Conservation (phyloP, 1,284 basidiomycete species). For the Pyrrhoderma lamaoense region DNA sequence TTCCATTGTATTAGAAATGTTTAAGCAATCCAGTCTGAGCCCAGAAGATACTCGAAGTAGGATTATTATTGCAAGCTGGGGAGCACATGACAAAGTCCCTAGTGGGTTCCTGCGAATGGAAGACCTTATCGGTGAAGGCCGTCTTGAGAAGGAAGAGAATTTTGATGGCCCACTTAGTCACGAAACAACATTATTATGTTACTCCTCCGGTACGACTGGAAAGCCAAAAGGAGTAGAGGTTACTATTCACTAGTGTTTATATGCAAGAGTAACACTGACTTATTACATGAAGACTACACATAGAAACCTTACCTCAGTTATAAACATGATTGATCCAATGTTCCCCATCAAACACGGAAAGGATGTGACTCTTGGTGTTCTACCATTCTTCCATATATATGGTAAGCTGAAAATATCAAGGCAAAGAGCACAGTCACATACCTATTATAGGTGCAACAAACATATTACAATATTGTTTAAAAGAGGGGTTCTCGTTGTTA, state of each 20-base stretch:
- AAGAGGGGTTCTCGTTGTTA: slow-evolving; percentile 56
- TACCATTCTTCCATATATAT: slow-evolving; percentile 59
- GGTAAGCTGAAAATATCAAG: slow-evolving; percentile 28
- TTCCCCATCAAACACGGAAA: slow-evolving; percentile 35
- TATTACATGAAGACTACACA: slow-evolving; percentile 46
- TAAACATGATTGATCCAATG: slow-evolving; percentile 35
- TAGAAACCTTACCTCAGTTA: slow-evolving; percentile 49
- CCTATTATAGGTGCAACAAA: background rate
- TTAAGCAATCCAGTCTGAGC: slow-evolving; percentile 34
- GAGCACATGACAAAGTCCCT: slow-evolving; percentile 23
- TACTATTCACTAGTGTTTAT: background rate
- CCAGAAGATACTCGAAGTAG: slow-evolving; percentile 36
- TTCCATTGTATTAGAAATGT: slow-evolving; percentile 36
- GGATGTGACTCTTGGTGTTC: slow-evolving; percentile 48
- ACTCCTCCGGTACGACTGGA: slow-evolving; percentile 59
- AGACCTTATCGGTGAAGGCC: slow-evolving; percentile 39
- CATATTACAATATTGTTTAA: background rate
- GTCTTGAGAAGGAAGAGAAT: slow-evolving; percentile 38
- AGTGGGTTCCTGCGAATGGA: slow-evolving; percentile 31
- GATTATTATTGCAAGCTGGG: slow-evolving; percentile 37
- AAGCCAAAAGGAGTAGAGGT: slow-evolving; percentile 45
- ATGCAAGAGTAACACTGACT: background rate
- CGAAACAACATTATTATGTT: slow-evolving; percentile 58
- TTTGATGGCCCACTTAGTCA: slow-evolving; percentile 43
- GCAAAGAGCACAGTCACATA: background rate